A percentile compares a stretch with the other conserved stretches of the same genome.
Conservation (phyloP, 1,139 yeast genomes). For the Kurtzmaniella quercitrusa region DNA sequence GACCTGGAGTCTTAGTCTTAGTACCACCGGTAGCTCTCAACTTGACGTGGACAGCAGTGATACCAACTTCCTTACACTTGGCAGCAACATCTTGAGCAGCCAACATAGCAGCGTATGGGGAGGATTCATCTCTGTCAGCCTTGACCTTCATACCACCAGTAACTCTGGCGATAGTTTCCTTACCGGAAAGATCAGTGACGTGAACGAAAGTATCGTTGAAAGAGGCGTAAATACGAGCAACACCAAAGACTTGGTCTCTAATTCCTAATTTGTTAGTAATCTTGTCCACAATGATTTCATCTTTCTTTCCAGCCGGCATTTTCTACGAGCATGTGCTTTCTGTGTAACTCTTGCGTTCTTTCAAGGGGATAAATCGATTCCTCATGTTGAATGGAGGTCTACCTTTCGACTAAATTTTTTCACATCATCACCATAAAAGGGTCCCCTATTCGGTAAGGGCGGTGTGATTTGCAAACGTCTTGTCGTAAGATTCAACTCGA, state of each 20-base stretch:
- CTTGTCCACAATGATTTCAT: too few relatives aligned
- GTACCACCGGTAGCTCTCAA: constrained; percentile 99
- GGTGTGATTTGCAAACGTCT: neutral
- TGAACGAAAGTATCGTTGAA: constrained; percentile 99
- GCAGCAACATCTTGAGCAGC: constrained; percentile 99
- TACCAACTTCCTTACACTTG: constrained; percentile 99
- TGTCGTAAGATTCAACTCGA: neutral
- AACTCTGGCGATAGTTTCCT: constrained; percentile 99
- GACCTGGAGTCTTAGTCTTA: constrained; percentile 99
- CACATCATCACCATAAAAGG: neutral
- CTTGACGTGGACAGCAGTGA: constrained; percentile 99
- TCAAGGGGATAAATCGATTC: neutral
- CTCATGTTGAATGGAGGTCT: neutral
- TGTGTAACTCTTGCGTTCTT: too few relatives aligned
- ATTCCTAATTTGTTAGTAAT: constrained; percentile 48
- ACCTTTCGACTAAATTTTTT: neutral
- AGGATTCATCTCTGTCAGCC: constrained; percentile 99
- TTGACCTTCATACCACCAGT: constrained; percentile 99
- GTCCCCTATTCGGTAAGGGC: neutral
- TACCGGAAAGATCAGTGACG: constrained; percentile 99
- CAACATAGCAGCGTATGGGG: constrained; percentile 99
- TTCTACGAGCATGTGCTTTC: too few relatives aligned
- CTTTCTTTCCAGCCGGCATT: too few relatives aligned
- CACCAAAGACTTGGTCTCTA: constrained; percentile 99
- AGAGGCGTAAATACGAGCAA: constrained; percentile 99